Evolutionary conservation across 805 yeast species (phyloP), one percentile per base, ranked within the genome.

Genomic region (Wickerhamiella slavikovae): DNA sequence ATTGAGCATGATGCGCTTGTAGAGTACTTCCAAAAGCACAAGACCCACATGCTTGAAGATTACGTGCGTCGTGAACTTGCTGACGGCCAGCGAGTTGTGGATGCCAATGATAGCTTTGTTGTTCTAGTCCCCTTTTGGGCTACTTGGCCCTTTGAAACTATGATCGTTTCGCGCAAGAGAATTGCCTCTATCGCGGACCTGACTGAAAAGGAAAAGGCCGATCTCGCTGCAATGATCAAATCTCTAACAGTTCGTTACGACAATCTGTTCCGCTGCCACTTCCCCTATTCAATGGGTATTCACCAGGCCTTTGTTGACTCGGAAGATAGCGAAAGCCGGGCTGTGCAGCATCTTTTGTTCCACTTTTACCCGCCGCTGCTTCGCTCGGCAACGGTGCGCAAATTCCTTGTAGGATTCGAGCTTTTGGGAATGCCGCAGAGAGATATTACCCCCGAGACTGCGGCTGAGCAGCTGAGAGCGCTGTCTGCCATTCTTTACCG

Each of bases 51-150:
- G 39, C 55, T 74, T 18, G 71, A 62, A 17, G 80, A 73, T 48
- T 74, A 72, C 43, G 72, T 68, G 10, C 42, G 55, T 28, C 44
- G 66, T 27, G 80, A 71, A 48, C 41, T 68, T 21, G 46, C 40
- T 17, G 17, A 32, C 8, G 51, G 51, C 29, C 53, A 55, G 32
- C 61, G 83, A 34, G 39, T 70, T 21, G 71, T 74, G 10, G 54
- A 60, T 15, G 60, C 63, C 32, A 74, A 73, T 44, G 76, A 66
- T 34, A 55, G 68, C 3, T 74, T 74, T 39, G 40, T 74, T 15
- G 76, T 64, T 4, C 67, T 74, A 8, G 80, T 74, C 13, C 83
- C 83, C 31, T 74, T 68, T 46, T 74, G 85, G 85, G 83, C 82
- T 4, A 58, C 68, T 21, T 74, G 83, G 83, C 85, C 85, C 11